phyloP scores from a whole-genome alignment of 2,329 filamentous ascomycete genomes.

The Exophiala calicioides region DNA sequence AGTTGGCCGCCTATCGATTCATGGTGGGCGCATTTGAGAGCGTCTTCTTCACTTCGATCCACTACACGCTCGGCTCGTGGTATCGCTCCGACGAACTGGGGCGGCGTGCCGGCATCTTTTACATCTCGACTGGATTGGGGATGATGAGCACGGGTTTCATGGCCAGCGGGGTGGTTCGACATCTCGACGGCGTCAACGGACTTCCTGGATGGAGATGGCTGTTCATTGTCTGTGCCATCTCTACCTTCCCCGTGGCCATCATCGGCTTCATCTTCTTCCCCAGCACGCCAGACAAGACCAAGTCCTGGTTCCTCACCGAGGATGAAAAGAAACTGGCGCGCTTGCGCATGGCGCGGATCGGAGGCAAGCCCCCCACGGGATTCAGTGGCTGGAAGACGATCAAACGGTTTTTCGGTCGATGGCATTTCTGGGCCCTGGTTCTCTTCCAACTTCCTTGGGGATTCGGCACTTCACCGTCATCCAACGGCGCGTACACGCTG shows the following conservation, averaged over 20 bases:
- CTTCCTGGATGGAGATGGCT: conserved; percentile 51
- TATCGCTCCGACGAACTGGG: conserved; percentile 36
- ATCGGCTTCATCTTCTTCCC: conserved; percentile 43
- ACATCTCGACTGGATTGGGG: conserved; percentile 35
- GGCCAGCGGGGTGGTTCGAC: conserved; percentile 13
- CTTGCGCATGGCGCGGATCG: conserved; percentile 37
- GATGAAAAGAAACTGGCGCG: conserved; percentile 36
- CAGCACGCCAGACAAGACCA: conserved; percentile 42
- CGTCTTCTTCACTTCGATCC: conserved; percentile 33
- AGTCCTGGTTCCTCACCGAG: conserved; percentile 44
- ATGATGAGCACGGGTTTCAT: conserved; percentile 35
- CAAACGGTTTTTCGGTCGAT: conserved; percentile 42
- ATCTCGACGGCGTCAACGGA: conserved; percentile 49
- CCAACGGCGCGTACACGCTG: conserved; percentile 37
- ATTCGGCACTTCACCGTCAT: conserved; percentile 23
- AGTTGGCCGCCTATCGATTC: conserved; percentile 21
- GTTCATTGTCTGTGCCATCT: conserved; percentile 47
- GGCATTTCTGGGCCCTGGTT: conserved; percentile 47
- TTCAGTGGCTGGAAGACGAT: conserved; percentile 31
- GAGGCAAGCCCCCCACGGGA: conserved; percentile 42
- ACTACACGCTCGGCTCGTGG: conserved; percentile 30
- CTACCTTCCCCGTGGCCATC: conserved; percentile 42
- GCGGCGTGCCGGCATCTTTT: conserved; percentile 40
- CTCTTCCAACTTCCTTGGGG: conserved; percentile 42
- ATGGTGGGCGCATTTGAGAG: conserved; percentile 20